Evolutionary conservation across 345 rosid genomes (phyloP).

Genomic region (Rhodomyrtus tomentosa): DNA sequence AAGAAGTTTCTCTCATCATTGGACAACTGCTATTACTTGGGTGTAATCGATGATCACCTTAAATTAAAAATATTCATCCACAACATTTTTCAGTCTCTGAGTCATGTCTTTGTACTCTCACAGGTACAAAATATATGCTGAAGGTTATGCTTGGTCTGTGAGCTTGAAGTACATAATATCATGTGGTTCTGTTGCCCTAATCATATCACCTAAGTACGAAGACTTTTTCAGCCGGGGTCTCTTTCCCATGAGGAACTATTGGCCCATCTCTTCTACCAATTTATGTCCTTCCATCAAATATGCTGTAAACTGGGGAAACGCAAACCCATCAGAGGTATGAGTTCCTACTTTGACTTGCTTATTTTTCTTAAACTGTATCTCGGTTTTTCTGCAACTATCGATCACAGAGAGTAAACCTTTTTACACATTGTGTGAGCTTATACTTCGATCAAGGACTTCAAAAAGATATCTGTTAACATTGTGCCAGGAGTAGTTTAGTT

Average conservation of each 20-base stretch:
- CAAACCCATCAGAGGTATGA: conserved; percentile 48
- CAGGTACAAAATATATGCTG: conserved; percentile 92
- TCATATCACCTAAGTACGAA: conserved; percentile 71
- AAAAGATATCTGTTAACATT: neutral
- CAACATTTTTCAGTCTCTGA: neutral
- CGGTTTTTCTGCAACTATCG: neutral
- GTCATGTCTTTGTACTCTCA: neutral
- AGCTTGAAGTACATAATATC: conserved; percentile 85
- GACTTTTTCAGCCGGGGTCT: conserved; percentile 90
- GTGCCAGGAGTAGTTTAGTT: neutral
- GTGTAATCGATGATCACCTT: neutral
- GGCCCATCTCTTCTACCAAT: conserved; percentile 63
- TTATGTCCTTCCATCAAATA: conserved; percentile 58
- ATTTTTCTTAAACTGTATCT: neutral
- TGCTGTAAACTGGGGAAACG: conserved; percentile 87
- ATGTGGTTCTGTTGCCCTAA: conserved; percentile 69
- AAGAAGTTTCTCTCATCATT: neutral
- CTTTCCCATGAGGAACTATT: conserved; percentile 53
- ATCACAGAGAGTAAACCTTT: neutral
- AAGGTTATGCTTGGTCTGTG: conserved; percentile 97
- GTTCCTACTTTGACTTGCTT: neutral
- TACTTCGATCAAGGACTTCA: neutral
- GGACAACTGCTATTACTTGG: neutral
- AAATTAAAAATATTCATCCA: neutral
- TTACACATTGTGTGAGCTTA: neutral